These are phyloP conservation scores for Hirschfeldia incana DNA, from an alignment of 345 rosid species.

Conservation along the genomic window DNA sequence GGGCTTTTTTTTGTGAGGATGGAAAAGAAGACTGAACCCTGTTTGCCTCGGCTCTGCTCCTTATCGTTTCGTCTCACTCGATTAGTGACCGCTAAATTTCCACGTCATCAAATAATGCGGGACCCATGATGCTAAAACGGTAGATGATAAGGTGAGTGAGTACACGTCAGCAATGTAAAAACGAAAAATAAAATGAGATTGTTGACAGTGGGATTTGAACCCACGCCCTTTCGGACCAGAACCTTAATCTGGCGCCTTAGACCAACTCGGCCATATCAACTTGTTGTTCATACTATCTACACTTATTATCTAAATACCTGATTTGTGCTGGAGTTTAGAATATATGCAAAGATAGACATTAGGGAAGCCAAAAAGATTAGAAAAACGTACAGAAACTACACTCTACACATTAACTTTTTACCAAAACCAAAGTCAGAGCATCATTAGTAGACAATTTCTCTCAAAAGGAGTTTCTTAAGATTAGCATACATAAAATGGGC, in stretches of 20 bases:
- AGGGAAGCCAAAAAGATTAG: background rate
- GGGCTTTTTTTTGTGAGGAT: conserved; percentile 25
- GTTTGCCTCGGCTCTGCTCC: background rate
- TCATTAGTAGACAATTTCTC: background rate
- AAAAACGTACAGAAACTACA: background rate
- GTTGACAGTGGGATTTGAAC: conserved; percentile 97
- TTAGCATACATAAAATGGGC: background rate
- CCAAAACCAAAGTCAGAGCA: background rate
- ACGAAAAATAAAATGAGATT: background rate
- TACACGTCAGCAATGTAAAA: conserved; percentile 16
- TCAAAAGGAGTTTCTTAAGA: background rate
- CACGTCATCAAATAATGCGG: conserved; percentile 24
- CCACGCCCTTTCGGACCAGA: conserved; percentile 99
- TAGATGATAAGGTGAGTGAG: conserved; percentile 11
- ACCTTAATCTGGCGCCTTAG: conserved; percentile 99
- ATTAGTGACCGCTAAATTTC: background rate
- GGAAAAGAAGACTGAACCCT: background rate
- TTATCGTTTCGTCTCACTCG: conserved; percentile 31
- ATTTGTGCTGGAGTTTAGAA: background rate
- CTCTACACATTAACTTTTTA: background rate
- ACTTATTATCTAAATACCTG: background rate
- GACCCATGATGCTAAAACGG: background rate
- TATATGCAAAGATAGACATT: background rate
- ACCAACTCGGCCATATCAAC: conserved; percentile 99
- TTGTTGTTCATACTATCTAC: background rate